Evolutionary conservation across 352 stramenopile species (phyloP).

Genomic region (Phytophthora constricta): DNA sequence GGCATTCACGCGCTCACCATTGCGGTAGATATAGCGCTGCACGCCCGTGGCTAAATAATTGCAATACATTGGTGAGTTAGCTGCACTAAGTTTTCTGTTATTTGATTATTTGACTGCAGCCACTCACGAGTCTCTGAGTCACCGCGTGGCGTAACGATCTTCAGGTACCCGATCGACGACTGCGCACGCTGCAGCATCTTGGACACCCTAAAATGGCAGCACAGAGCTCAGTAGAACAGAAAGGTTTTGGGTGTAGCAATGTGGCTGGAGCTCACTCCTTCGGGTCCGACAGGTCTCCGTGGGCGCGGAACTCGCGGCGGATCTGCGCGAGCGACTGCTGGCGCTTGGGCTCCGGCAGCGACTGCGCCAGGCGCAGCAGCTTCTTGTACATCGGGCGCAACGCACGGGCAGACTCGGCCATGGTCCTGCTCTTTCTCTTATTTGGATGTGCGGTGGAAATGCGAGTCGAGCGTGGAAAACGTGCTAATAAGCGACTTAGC

Average conservation of each 20-base stretch:
- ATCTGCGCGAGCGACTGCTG: conserved; percentile 75
- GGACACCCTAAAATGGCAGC: conserved; percentile 49
- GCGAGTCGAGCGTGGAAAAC: background rate
- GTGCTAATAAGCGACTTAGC: background rate
- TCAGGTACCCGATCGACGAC: conserved; percentile 84
- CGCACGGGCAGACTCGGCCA: conserved; percentile 40
- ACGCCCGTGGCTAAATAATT: conserved; percentile 56
- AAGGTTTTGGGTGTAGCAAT: too few species aligned
- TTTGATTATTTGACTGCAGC: conserved; percentile 32
- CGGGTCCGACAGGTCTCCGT: conserved; percentile 62
- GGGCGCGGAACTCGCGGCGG: conserved; percentile 73
- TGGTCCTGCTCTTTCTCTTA: conserved; percentile 17
- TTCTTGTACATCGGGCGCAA: conserved; percentile 88
- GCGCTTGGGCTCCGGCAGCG: conserved; percentile 72
- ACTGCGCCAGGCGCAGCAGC: conserved; percentile 79
- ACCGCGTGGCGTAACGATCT: conserved; percentile 82
- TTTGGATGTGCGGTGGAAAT: background rate
- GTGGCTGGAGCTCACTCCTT: conserved; percentile 55
- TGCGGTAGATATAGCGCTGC: conserved; percentile 85
- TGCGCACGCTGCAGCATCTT: conserved; percentile 79
- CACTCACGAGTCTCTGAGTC: conserved; percentile 36
- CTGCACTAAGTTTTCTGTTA: background rate
- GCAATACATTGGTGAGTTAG: too few species aligned
- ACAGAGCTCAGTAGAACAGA: background rate
- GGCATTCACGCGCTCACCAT: conserved; percentile 74